Evolutionary conservation across 495 filamentous ascomycete genomes (phyloP).

Genomic region (Hypomontagnella submonticulosa): DNA sequence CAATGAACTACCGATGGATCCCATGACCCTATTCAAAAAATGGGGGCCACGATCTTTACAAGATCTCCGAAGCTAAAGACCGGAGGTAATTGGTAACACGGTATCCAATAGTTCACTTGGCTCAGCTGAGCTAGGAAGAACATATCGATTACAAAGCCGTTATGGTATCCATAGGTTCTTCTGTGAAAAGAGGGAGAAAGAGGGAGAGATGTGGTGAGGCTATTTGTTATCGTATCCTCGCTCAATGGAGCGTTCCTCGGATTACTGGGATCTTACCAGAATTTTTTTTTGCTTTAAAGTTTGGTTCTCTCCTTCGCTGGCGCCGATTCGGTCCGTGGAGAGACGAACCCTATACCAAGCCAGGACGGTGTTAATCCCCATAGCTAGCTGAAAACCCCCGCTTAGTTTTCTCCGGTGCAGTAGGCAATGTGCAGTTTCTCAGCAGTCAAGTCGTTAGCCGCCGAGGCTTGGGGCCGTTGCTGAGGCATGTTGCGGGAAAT

Average conservation of each 20-base stretch:
- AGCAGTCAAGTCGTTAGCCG: not conserved
- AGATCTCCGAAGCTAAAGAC: slow-evolving; percentile 26
- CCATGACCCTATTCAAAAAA: not conserved
- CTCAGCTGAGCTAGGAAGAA: slow-evolving; percentile 40
- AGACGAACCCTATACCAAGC: not conserved
- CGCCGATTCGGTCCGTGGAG: slow-evolving; percentile 6
- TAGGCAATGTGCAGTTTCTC: not conserved
- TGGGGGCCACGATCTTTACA: slow-evolving; percentile 25
- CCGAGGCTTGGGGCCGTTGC: slow-evolving; percentile 2
- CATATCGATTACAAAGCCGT: slow-evolving; percentile 17
- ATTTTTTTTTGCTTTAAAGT: not conserved
- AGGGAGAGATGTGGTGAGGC: not conserved
- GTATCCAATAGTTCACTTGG: slow-evolving; percentile 39
- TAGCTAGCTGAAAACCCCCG: slow-evolving; percentile 26
- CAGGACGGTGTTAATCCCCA: slow-evolving; percentile 13
- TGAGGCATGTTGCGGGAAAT: slow-evolving; percentile 4
- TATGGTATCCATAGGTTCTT: not conserved
- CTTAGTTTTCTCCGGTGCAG: not conserved
- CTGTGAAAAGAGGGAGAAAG: not conserved
- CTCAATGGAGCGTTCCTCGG: slow-evolving; percentile 8
- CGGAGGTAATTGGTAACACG: slow-evolving; percentile 29
- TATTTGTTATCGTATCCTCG: slow-evolving; percentile 10
- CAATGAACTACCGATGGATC: slow-evolving; percentile 10
- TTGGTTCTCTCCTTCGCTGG: slow-evolving; percentile 23
- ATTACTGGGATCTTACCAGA: not conserved